Base-by-base conservation (phyloP, 2,329 filamentous ascomycete species). In the Exophiala sideris region DNA sequence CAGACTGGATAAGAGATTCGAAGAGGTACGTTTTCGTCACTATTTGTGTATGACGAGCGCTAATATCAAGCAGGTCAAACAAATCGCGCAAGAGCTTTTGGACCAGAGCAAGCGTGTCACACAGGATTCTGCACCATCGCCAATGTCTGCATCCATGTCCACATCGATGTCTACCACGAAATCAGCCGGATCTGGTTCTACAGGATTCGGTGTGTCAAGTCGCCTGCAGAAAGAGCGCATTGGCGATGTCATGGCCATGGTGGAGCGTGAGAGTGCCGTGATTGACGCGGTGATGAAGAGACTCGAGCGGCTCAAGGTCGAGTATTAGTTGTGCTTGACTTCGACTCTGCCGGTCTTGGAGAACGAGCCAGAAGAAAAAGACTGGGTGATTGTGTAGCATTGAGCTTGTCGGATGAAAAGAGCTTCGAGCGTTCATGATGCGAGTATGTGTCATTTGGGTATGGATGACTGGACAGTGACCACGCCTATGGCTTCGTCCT, bases 241-340 rank as follows among this genome's bases (percentile, higher is more conserved):
- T 45, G 67, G 68, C 2, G 73, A 78, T 63, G 76, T 76, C 5
- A 76, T 76, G 73, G 69, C 66, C 38, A 73, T 78, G 73, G 73
- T 79, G 44, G 76, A 78, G 54, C 67, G 75, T 69, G 76, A 78
- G 72, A 53, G 50, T 11, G 63, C 63, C 3, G 56, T 65, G 20
- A 65, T 65, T 34, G 60, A 64, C 3, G 60, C 58, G 11, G 60
- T 56, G 10, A 58, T 61, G 53, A 56, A 59, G 24, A 47, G 62
- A 35, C 45, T 65, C 20, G 54, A 62, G 39, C 42, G 55, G 21
- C 36, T 65, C 42, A 58, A 54, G 29, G 45, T 57, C 24, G 59
- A 57, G 57, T 60, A 60, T 29, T 59, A 59, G 50, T 33, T 44
- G 41, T 44, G 21, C 41, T 33, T 44, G 41, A 12, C 41, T 24